Conservation (phyloP, 2,329 filamentous ascomycete species). For the Cladophialophora carrionii region DNA sequence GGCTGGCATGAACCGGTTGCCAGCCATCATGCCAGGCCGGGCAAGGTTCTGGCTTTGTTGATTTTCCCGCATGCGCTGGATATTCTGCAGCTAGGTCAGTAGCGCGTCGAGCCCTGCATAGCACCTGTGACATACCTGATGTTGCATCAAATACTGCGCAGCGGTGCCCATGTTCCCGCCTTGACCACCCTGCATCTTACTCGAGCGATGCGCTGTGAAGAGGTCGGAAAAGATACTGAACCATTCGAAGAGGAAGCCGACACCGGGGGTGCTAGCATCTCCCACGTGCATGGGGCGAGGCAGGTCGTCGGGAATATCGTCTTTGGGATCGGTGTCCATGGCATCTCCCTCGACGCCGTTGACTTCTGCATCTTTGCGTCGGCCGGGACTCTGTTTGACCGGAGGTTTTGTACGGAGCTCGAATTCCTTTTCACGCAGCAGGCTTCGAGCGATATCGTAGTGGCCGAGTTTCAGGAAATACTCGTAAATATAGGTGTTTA, state of each 20-base stretch:
- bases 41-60: conserved; percentile 73
- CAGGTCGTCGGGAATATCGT: conserved; percentile 77
- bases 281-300: conserved; percentile 62
- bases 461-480: conserved; percentile 83
- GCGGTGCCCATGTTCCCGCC: conserved; percentile 47
- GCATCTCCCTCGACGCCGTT: conserved; percentile 73
- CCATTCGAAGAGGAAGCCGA: conserved; percentile 87
- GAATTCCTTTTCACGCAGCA: conserved; percentile 65
- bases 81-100: conserved; percentile 28
- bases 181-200: conserved; percentile 57
- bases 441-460: conserved; percentile 77
- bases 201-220: conserved; percentile 76
- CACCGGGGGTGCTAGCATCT: conserved; percentile 65
- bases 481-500: conserved; percentile 71
- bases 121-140: conserved; percentile 65
- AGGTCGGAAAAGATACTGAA: conserved; percentile 98
- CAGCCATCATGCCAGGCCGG: conserved; percentile 63
- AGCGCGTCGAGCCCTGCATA: conserved; percentile 6
- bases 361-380: conserved; percentile 68
- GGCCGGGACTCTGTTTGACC: conserved; percentile 69
- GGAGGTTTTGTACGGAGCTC: conserved; percentile 62
- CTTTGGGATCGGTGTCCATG: conserved; percentile 83
- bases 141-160: conserved; percentile 77
- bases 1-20: conserved; percentile 64
- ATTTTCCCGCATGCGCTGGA: conserved; percentile 66